These are phyloP conservation scores for Hylodesmum podocarpum DNA, from an alignment of 306 rosid genomes.

Conservation along the genomic window DNA sequence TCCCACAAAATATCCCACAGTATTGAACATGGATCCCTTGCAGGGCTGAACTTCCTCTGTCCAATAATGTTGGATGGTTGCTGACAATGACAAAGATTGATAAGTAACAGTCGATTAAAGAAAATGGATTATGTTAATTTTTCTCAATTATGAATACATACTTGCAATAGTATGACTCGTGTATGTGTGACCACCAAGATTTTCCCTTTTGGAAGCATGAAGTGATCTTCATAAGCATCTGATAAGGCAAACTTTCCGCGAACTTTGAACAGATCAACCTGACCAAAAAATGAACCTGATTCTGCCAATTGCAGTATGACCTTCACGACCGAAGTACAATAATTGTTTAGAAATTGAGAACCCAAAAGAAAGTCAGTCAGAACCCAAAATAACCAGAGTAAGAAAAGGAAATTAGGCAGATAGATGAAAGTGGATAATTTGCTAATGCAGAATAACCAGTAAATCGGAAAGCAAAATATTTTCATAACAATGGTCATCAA, in stretches of 20 bases:
- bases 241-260: conserved; percentile 98
- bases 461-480: conserved; percentile 10
- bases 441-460: conserved; percentile 2
- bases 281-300: conserved; percentile 94
- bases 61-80: conserved; percentile 86
- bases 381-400: background rate
- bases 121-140: conserved; percentile 6
- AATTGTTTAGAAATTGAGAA: conserved; percentile 17
- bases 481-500: conserved; percentile 7
- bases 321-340: conserved; percentile 53
- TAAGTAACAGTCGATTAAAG: conserved; percentile 12
- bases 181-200: conserved; percentile 80
- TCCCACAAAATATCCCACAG: conserved; percentile 92
- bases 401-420: conserved; percentile 5
- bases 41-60: conserved; percentile 95
- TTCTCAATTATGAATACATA: conserved; percentile 41
- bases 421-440: conserved; percentile 12
- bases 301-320: conserved; percentile 94
- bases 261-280: conserved; percentile 96
- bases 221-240: conserved; percentile 98
- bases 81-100: conserved; percentile 47
- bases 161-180: conserved; percentile 88
- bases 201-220: conserved; percentile 83
- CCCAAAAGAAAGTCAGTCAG: conserved; percentile 24
- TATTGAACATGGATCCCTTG: conserved; percentile 93